A percentile compares a stretch with the other conserved stretches of the same genome.
These are phyloP conservation scores for Starmerella floricola DNA, from an alignment of 805 yeast genomes.

Conservation along the genomic window DNA sequence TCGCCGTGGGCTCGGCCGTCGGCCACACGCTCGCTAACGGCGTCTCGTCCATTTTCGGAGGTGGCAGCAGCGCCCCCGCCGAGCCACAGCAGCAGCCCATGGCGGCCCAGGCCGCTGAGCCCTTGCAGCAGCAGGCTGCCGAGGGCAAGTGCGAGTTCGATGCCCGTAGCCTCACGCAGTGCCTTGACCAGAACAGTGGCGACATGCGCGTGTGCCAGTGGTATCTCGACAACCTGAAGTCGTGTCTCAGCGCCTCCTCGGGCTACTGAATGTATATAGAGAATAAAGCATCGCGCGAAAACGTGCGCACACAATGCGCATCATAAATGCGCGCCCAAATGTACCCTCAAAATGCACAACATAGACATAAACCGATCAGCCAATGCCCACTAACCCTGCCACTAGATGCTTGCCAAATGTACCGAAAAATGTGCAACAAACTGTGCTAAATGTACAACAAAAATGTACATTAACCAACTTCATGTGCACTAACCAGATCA, in stretches of 20 bases:
- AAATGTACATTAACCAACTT: too few relatives aligned
- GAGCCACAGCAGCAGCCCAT: constrained; percentile 32
- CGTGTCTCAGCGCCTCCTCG: constrained; percentile 79
- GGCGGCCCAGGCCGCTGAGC: constrained; percentile 37
- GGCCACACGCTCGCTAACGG: constrained; percentile 98
- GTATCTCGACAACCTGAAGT: constrained; percentile 93
- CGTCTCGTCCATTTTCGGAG: constrained; percentile 76
- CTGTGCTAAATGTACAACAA: too few relatives aligned
- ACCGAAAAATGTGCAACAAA: too few relatives aligned
- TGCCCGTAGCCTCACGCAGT: constrained; percentile 89
- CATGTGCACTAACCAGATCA: too few relatives aligned
- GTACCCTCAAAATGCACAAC: too few relatives aligned
- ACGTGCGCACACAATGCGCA: too few relatives aligned
- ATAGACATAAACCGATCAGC: too few relatives aligned
- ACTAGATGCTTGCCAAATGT: too few relatives aligned
- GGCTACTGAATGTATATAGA: constrained; percentile 38
- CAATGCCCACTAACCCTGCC: too few relatives aligned
- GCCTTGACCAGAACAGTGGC: constrained; percentile 86
- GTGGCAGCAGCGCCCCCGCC: constrained; percentile 49
- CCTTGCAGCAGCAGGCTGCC: constrained; percentile 29
- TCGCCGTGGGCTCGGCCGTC: constrained; percentile 93
- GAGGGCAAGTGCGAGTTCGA: constrained; percentile 62
- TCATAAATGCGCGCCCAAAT: too few relatives aligned
- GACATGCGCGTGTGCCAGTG: constrained; percentile 95
- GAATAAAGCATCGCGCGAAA: too few relatives aligned